Conservation (phyloP, 2,329 filamentous ascomycete species). For the Claviceps digitariae region DNA sequence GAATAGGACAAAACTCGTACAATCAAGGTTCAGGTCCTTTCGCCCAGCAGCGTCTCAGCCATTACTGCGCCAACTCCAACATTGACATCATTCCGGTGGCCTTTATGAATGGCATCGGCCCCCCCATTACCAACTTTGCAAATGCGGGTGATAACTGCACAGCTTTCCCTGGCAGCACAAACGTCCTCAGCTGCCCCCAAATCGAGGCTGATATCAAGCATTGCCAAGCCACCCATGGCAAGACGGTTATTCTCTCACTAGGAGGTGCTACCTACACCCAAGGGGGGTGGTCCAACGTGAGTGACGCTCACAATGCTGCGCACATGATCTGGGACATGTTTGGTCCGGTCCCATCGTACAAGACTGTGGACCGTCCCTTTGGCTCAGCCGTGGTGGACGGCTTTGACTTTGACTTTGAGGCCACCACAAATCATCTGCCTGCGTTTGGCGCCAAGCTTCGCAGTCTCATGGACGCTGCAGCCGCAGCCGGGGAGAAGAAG, state of each 20-base stretch:
- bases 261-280: slow-evolving; percentile 59
- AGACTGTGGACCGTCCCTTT: slow-evolving; percentile 38
- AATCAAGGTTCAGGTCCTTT: slow-evolving; percentile 16
- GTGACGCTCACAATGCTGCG: slow-evolving; percentile 41
- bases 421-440: slow-evolving; percentile 42
- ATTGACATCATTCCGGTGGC: slow-evolving; percentile 43
- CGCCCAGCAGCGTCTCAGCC: slow-evolving; percentile 7
- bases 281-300: slow-evolving; percentile 45
- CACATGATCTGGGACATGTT: slow-evolving; percentile 58
- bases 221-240: slow-evolving; percentile 49
- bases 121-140: slow-evolving; percentile 48
- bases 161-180: slow-evolving; percentile 28
- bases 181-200: slow-evolving; percentile 41
- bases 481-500: slow-evolving; percentile 38
- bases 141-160: slow-evolving; percentile 50
- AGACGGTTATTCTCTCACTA: slow-evolving; percentile 60
- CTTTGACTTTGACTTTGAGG: slow-evolving; percentile 67
- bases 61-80: slow-evolving; percentile 6
- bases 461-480: slow-evolving; percentile 36
- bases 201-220: slow-evolving; percentile 43
- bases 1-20: slow-evolving; percentile 45
- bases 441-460: slow-evolving; percentile 48
- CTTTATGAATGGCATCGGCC: slow-evolving; percentile 45
- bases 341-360: slow-evolving; percentile 37
- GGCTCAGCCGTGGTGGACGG: slow-evolving; percentile 49